Percentiles rank a stretch among this genome's conserved stretches.
phyloP scores from a whole-genome alignment of 345 rosid genomes.

The Psidium friedrichsthalianum region DNA sequence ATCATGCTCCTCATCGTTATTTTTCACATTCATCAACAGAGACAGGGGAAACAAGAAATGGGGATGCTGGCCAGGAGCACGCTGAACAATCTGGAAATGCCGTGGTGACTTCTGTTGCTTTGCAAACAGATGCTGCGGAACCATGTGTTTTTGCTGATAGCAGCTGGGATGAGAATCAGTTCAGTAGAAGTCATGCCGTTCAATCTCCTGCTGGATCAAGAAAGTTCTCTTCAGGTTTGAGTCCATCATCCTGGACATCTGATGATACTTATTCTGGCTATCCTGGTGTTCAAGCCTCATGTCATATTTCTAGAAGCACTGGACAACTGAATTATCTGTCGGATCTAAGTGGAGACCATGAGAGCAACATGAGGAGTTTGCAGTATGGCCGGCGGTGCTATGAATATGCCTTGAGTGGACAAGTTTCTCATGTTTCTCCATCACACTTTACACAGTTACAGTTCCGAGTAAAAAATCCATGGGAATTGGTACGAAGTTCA shows the following conservation, averaged over 20 bases:
- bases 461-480: conserved; percentile 37
- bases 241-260: conserved; percentile 21
- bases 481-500: conserved; percentile 45
- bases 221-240: conserved; percentile 10
- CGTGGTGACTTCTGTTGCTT: conserved; percentile 8
- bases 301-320: conserved; percentile 7
- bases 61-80: conserved; percentile 18
- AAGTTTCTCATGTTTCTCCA: conserved; percentile 28
- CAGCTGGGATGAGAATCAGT: conserved; percentile 19
- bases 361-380: conserved; percentile 35
- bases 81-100: conserved; percentile 6
- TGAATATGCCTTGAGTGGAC: conserved; percentile 26
- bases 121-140: neutral
- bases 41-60: conserved; percentile 34
- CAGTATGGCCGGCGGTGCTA: conserved; percentile 30
- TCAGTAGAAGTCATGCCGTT: conserved; percentile 15
- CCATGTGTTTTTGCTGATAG: neutral
- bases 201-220: conserved; percentile 23
- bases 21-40: conserved; percentile 7
- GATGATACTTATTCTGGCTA: conserved; percentile 32
- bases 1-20: conserved; percentile 34
- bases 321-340: conserved; percentile 24
- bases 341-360: conserved; percentile 58
- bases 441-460: conserved; percentile 32
- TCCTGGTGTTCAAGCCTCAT: conserved; percentile 12